phyloP scores from a whole-genome alignment of 371 early-diverging fungal genomes.

The Apophysomyces sp. region DNA sequence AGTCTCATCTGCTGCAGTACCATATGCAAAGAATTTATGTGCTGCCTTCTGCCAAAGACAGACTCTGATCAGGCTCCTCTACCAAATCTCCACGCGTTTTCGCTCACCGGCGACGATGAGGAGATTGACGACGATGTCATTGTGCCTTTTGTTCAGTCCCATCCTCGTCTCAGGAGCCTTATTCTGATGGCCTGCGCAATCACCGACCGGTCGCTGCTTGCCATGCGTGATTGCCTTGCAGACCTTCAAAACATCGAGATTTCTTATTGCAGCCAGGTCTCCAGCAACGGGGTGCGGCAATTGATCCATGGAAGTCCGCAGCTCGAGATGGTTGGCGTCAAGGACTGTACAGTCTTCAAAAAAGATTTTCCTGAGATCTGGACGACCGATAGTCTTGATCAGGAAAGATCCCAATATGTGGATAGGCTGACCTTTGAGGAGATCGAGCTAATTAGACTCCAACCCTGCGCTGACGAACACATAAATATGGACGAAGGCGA shows the following conservation, averaged over 20 bases:
- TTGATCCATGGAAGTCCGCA: constrained; percentile 15
- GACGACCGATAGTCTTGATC: background rate
- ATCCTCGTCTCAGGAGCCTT: constrained; percentile 24
- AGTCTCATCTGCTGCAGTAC: constrained; percentile 39
- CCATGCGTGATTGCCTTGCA: constrained; percentile 23
- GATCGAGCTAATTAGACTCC: background rate
- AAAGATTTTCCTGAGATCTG: constrained; percentile 33
- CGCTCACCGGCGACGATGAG: constrained; percentile 29
- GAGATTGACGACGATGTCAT: constrained; percentile 30
- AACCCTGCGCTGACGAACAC: too few relatives aligned
- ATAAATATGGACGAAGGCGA: too few relatives aligned
- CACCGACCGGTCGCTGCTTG: constrained; percentile 31
- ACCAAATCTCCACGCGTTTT: constrained; percentile 32
- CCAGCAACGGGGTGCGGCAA: constrained; percentile 26
- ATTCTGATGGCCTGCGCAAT: constrained; percentile 39
- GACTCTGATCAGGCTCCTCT: constrained; percentile 3
- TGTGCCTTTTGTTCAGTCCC: constrained; percentile 32
- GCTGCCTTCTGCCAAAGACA: background rate
- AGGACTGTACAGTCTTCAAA: constrained; percentile 26
- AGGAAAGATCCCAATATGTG: background rate
- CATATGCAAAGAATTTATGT: background rate
- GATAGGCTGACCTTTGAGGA: background rate
- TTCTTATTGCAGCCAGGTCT: constrained; percentile 31
- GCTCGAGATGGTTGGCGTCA: constrained; percentile 40
- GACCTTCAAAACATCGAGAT: constrained; percentile 30